These are phyloP conservation scores for Helicostylum pulchrum DNA, from an alignment of 192 early-diverging fungal species.

Conservation along the genomic window DNA sequence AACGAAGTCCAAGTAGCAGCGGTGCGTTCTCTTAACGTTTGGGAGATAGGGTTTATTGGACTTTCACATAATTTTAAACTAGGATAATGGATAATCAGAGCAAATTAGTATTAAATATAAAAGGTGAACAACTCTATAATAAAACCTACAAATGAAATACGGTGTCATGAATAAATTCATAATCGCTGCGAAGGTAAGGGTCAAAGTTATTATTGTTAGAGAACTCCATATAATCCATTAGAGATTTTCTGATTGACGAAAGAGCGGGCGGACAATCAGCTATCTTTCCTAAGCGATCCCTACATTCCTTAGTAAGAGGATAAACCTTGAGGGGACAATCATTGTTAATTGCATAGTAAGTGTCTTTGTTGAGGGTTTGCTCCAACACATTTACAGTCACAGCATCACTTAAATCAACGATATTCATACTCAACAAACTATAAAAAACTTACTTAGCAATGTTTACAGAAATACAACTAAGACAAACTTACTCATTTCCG, in stretches of 20 bases:
- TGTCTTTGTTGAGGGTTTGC: neutral
- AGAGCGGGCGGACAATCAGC: neutral
- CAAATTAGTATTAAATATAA: constrained; percentile 7
- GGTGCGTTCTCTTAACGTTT: constrained; percentile 1
- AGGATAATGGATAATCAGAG: neutral
- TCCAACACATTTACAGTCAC: neutral
- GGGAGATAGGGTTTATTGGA: neutral
- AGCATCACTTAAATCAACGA: constrained; percentile 3
- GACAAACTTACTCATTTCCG: too few species aligned
- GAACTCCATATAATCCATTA: constrained; percentile 4
- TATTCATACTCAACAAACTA: neutral
- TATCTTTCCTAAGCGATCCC: neutral
- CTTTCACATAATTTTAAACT: constrained; percentile 12
- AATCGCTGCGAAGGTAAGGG: neutral
- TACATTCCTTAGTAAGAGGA: constrained; percentile 3
- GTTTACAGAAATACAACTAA: too few species aligned
- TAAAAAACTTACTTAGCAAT: too few species aligned
- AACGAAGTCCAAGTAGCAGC: constrained; percentile 8
- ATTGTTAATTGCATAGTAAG: neutral
- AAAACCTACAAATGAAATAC: constrained; percentile 12
- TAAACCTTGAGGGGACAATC: neutral
- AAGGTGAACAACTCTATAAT: constrained; percentile 5
- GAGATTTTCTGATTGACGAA: neutral
- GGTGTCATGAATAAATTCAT: constrained; percentile 8
- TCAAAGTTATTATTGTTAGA: neutral